These are phyloP conservation scores for Talaromyces liani DNA, from an alignment of 495 filamentous ascomycete species.

Conservation along the genomic window DNA sequence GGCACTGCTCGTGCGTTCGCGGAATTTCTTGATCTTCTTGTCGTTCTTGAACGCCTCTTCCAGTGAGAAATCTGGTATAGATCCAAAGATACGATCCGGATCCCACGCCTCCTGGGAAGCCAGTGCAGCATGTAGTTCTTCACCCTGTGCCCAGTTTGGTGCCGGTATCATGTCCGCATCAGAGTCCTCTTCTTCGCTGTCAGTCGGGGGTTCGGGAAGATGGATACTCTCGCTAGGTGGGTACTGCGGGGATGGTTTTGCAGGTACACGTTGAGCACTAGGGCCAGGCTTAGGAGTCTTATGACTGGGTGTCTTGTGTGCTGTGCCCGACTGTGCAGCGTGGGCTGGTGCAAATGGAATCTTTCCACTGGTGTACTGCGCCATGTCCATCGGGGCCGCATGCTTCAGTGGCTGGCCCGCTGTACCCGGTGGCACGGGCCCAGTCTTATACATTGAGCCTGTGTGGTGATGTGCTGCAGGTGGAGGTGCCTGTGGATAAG, in stretches of 20 bases:
- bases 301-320: constrained; percentile 52
- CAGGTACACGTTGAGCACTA: constrained; percentile 33
- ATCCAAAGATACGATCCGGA: constrained; percentile 82
- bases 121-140: constrained; percentile 62
- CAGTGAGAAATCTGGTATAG: constrained; percentile 76
- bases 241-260: constrained; percentile 69
- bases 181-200: constrained; percentile 75
- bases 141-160: constrained; percentile 78
- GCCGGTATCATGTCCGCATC: constrained; percentile 52
- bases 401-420: constrained; percentile 45
- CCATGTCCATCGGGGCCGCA: constrained; percentile 65
- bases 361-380: constrained; percentile 74
- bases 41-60: constrained; percentile 89
- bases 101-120: constrained; percentile 73
- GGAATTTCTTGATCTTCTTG: constrained; percentile 75
- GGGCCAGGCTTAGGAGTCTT: constrained; percentile 35
- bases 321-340: constrained; percentile 22
- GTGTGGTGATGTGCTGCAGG: constrained; percentile 38
- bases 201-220: constrained; percentile 82
- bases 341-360: constrained; percentile 75
- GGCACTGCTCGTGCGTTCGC: constrained; percentile 82
- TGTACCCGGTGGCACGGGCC: constrained; percentile 13
- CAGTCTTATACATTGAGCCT: constrained; percentile 30
- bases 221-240: constrained; percentile 74
- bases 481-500: constrained; percentile 50